These are phyloP conservation scores for Neonectria faginata DNA, from an alignment of 2,329 filamentous ascomycete species.

Conservation along the genomic window DNA sequence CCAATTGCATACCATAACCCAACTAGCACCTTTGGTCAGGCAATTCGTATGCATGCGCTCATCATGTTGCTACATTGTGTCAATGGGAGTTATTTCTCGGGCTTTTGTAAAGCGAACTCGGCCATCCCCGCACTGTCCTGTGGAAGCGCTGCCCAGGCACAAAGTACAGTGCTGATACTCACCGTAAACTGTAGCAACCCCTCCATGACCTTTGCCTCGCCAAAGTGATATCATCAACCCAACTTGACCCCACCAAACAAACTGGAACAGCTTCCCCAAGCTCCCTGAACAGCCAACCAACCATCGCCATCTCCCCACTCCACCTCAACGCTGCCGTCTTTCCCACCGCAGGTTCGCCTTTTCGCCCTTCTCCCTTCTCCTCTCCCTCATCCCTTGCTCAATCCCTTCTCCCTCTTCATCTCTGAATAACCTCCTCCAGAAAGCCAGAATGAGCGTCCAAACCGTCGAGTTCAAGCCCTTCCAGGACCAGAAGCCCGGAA, in stretches of 20 bases:
- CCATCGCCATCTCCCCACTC: conserved; percentile 28
- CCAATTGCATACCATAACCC: not conserved
- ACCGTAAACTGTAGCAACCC: conserved; percentile 33
- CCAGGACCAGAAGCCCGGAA: conserved; percentile 98
- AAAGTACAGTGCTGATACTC: conserved; percentile 39
- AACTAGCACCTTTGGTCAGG: not conserved
- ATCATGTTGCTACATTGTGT: not conserved
- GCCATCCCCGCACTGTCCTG: conserved; percentile 29
- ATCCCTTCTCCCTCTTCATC: conserved; percentile 22
- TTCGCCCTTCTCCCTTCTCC: conserved; percentile 12
- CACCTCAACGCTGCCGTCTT: conserved; percentile 22
- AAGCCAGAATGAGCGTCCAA: conserved; percentile 73
- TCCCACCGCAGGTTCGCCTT: conserved; percentile 29
- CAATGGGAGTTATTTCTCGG: too few species aligned
- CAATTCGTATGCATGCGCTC: not conserved
- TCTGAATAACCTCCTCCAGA: conserved; percentile 22
- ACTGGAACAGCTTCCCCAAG: conserved; percentile 44
- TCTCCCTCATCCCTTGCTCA: conserved; percentile 7
- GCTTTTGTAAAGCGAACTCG: too few species aligned
- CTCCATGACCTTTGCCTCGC: conserved; percentile 39
- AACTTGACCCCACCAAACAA: conserved; percentile 38
- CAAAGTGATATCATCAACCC: conserved; percentile 46
- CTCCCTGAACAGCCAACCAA: conserved; percentile 41
- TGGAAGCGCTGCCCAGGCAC: too few species aligned
- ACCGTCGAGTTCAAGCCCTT: conserved; percentile 88